Base-by-base conservation (phyloP, 148 eudicot species). In the Silene conica region DNA sequence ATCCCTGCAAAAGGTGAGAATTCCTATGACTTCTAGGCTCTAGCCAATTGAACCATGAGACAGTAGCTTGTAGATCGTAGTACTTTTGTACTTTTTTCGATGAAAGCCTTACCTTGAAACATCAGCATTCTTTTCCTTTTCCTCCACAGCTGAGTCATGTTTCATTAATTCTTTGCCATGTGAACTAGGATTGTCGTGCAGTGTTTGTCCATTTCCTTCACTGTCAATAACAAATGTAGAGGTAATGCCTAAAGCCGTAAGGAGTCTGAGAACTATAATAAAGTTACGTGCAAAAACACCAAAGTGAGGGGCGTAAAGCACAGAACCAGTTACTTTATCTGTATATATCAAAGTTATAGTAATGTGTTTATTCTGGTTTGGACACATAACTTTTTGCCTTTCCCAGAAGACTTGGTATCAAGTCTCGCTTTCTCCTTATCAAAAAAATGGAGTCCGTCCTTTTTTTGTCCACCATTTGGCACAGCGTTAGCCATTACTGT, bases 391-490 rank as follows among this genome's bases (percentile, higher is more conserved):
- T 28, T 28, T 59, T 58, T 43, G 69, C 74, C 83, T 83, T 59
- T 87, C 92, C 92, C 83, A 63, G 81, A 82, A 72, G 82, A 61
- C 73, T 75, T 77, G 66, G 67, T 56, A 73, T 79, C 78, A 52
- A 81, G 68, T n/a, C 63, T 28, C 65, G 65, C 84, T 70, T 77
- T 88, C 76, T 71, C 78, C 22, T 68, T 78, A 76, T 72, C 82
- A 52, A 34, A 72, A 18, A 68, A 63, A 76, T 71, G 63, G 55
- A 77, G 38, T 74, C 73, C 78, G 65, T 61, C 72, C 34, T 76
- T 52, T 50, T 72, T 79, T 65, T 78, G 81, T 77, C 59, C 66
- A 68, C 63, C 80, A 70, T 52, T 59, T 28, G 76, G 70, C 66
- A 61, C 70, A 56, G 80, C 67, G 34, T 74, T 68, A 71, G 64